Evolutionary conservation across 176 grass and related monocot genomes (phyloP).

Genomic region (Oryza officinalis): DNA sequence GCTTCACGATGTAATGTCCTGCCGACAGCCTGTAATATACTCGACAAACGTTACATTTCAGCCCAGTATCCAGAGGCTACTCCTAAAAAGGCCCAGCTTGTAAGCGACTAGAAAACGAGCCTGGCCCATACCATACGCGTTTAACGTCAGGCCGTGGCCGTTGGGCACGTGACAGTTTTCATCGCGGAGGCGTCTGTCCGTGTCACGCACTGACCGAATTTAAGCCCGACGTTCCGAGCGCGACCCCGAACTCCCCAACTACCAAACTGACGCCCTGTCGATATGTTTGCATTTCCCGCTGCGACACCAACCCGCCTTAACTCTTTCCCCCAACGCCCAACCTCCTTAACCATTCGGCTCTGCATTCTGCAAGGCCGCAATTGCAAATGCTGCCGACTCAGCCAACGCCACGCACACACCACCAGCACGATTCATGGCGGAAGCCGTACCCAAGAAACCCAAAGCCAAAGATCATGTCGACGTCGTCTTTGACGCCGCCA

Average conservation of each 20-base stretch:
- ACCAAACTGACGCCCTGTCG: conserved; percentile 20
- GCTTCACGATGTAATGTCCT: too few relatives aligned
- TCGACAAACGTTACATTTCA: not conserved
- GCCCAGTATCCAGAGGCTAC: not conserved
- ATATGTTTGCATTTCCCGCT: not conserved
- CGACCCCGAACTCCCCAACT: conserved; percentile 33
- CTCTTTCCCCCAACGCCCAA: conserved; percentile 4
- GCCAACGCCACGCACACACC: conserved; percentile 12
- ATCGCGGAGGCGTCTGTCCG: not conserved
- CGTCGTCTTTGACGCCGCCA: conserved; percentile 6
- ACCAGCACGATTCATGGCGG: conserved; percentile 7
- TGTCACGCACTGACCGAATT: conserved; percentile 24
- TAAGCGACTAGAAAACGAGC: not conserved
- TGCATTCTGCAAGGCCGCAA: not conserved
- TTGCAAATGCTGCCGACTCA: conserved; percentile 14
- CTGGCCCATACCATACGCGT: not conserved
- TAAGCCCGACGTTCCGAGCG: conserved; percentile 5
- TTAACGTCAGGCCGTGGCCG: not conserved
- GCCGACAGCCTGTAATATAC: not conserved
- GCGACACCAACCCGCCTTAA: conserved; percentile 37
- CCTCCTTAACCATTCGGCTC: not conserved
- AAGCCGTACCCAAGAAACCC: conserved; percentile 15
- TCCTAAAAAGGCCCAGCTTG: not conserved
- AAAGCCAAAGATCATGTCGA: not conserved
- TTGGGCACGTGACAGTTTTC: too few relatives aligned